A percentile compares a stretch with the other conserved stretches of the same genome.
These are phyloP conservation scores for Phytophthora cryptogea DNA, from an alignment of 352 stramenopile species.

Conservation along the genomic window DNA sequence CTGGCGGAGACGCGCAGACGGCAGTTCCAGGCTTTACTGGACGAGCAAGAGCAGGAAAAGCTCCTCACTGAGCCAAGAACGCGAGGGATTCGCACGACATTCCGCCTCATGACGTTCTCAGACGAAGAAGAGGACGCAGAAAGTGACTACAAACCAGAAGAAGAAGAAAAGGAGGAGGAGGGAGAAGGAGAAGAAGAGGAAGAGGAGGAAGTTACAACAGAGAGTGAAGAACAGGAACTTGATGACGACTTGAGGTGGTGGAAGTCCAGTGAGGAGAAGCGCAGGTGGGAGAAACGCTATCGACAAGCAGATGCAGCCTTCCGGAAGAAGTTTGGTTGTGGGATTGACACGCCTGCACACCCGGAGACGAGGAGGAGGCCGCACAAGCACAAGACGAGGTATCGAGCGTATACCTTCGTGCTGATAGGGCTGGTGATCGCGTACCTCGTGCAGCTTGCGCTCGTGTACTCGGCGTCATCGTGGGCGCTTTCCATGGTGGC, in stretches of 20 bases:
- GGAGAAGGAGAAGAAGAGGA: constrained; percentile 30
- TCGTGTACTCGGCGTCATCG: constrained; percentile 35
- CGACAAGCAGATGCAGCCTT: constrained; percentile 28
- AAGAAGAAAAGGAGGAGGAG: constrained; percentile 13
- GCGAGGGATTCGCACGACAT: constrained; percentile 8
- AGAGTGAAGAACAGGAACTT: constrained; percentile 41
- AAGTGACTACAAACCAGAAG: constrained; percentile 39
- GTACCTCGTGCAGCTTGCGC: constrained; percentile 34
- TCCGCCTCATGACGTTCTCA: constrained; percentile 21
- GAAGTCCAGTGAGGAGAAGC: constrained; percentile 33
- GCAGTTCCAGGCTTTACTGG: constrained; percentile 5
- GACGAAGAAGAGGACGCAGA: constrained; percentile 32
- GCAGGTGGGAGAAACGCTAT: constrained; percentile 37
- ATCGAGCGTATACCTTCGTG: constrained; percentile 37
- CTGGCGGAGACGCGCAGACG: background rate
- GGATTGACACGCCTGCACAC: constrained; percentile 42
- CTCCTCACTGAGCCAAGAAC: background rate
- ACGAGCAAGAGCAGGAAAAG: constrained; percentile 12
- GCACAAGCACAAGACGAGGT: constrained; percentile 21
- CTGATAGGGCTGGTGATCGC: constrained; percentile 34
- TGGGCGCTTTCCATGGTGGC: constrained; percentile 39
- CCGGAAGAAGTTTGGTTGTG: constrained; percentile 33
- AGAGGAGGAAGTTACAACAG: constrained; percentile 3
- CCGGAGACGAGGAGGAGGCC: constrained; percentile 35
- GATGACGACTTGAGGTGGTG: constrained; percentile 41